Evolutionary conservation across 805 yeast species (phyloP).

Genomic region (Candida silvicultrix): DNA sequence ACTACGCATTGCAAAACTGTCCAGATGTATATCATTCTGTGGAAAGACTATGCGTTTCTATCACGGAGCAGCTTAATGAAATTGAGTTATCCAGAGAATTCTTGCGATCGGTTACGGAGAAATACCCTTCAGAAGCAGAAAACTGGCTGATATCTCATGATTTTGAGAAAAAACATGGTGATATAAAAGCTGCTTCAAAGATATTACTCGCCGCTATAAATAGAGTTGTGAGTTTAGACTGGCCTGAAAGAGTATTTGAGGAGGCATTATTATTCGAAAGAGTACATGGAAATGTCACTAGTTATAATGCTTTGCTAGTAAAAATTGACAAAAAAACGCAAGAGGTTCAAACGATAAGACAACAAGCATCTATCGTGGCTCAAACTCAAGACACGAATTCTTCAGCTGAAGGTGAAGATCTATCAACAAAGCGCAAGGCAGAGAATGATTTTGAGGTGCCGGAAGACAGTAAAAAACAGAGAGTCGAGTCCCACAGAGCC

Average conservation of each 20-base stretch:
- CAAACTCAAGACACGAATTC: too few relatives aligned
- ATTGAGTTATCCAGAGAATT: slow-evolving; percentile 23
- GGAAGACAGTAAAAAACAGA: slow-evolving; percentile 5
- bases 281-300: slow-evolving; percentile 24
- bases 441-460: slow-evolving; percentile 6
- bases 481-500: slow-evolving; percentile 29
- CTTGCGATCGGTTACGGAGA: slow-evolving; percentile 20
- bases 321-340: slow-evolving; percentile 20
- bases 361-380: neutral
- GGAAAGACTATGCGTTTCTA: slow-evolving; percentile 33
- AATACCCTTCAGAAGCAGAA: slow-evolving; percentile 31
- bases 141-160: slow-evolving; percentile 40
- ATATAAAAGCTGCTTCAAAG: slow-evolving; percentile 16
- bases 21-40: slow-evolving; percentile 35
- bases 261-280: slow-evolving; percentile 36
- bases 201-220: slow-evolving; percentile 29
- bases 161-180: slow-evolving; percentile 31
- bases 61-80: slow-evolving; percentile 26
- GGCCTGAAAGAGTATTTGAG: slow-evolving; percentile 44
- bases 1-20: slow-evolving; percentile 23
- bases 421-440: neutral
- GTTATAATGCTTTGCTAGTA: slow-evolving; percentile 19
- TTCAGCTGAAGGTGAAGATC: slow-evolving; percentile 3
- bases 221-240: slow-evolving; percentile 29
- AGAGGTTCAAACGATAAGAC: slow-evolving; percentile 8